These are phyloP conservation scores for Ottelia alismoides DNA, from an alignment of 106 monocot species.

Conservation along the genomic window DNA sequence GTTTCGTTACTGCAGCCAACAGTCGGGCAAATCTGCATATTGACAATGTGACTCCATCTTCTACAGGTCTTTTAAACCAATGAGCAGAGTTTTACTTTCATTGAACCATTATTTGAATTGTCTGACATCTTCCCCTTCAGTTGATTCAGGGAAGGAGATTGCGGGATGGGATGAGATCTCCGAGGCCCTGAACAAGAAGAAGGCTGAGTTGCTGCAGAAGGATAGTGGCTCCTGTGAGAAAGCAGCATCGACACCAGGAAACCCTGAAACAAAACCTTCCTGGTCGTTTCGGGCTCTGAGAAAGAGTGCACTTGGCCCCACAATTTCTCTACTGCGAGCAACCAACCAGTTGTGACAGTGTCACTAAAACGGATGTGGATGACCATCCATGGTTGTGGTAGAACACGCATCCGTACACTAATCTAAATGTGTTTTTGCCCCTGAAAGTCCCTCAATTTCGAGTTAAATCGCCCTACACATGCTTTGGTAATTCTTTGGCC, in stretches of 20 bases:
- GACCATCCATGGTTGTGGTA: too few species aligned
- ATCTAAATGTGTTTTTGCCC: too few species aligned
- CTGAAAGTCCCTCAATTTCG: too few species aligned
- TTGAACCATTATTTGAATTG: constrained; percentile 1
- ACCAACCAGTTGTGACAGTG: too few species aligned
- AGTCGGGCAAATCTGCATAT: not conserved
- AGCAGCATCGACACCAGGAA: constrained; percentile 17
- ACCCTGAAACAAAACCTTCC: not conserved
- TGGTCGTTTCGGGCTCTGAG: constrained; percentile 19
- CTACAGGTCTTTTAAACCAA: constrained; percentile 2
- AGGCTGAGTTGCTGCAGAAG: constrained; percentile 25
- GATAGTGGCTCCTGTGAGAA: constrained; percentile 23
- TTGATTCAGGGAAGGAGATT: not conserved
- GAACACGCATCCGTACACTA: too few species aligned
- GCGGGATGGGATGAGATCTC: constrained; percentile 36
- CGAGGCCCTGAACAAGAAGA: constrained; percentile 27
- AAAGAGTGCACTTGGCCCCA: constrained; percentile 15
- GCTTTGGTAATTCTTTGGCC: too few species aligned
- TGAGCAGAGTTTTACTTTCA: not conserved
- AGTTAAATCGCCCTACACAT: too few species aligned
- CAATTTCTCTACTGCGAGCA: constrained; percentile 13
- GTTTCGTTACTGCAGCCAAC: too few species aligned
- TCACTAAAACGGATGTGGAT: too few species aligned
- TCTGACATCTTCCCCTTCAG: constrained; percentile 1
- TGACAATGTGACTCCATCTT: constrained; percentile 2